Conservation (phyloP, 1,284 basidiomycete genomes). For the Cutaneotrichosporon sp. region DNA sequence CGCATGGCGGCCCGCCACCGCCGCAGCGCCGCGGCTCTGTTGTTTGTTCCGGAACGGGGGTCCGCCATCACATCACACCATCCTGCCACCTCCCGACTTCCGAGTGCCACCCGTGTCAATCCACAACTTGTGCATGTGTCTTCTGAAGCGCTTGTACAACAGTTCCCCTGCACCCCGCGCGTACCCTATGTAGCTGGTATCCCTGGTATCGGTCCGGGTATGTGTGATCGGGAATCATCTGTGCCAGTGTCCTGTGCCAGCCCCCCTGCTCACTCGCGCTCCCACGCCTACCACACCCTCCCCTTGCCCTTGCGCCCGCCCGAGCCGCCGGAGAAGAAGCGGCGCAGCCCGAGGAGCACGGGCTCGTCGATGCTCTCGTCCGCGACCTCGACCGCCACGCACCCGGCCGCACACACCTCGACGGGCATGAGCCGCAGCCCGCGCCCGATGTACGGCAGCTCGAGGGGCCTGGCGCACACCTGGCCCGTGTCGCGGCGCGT, state of each 20-base stretch:
- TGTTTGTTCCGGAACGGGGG: no score
- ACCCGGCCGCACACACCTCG: neutral
- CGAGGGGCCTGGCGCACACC: neutral
- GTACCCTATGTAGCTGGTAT: neutral
- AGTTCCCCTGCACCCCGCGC: neutral
- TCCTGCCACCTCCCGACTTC: neutral
- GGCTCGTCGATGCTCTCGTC: neutral
- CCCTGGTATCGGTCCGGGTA: neutral
- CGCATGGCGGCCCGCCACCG: no score
- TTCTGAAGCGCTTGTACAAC: neutral
- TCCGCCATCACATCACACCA: no score
- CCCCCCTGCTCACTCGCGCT: neutral
- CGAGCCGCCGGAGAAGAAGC: conserved; percentile 1
- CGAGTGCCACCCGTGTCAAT: neutral
- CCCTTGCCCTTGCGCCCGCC: neutral
- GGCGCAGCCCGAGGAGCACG: neutral
- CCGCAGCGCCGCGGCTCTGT: no score
- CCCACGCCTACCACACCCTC: neutral
- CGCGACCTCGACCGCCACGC: neutral
- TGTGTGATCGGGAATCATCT: neutral
- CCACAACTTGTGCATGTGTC: neutral
- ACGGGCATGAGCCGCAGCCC: conserved; percentile 5
- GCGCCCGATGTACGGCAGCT: neutral
- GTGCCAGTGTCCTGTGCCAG: neutral
- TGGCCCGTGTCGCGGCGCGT: neutral